Evolutionary conservation across 306 rosid species (phyloP).

Genomic region (barrel medic (Medicago truncatula)): MtrunA17r5.0-ANR NC_053045.1:51882501-51883000

Average conservation of each 20-base stretch:
- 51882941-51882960: conserved; percentile 10
- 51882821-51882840: conserved; percentile 17
- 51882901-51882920: conserved; percentile 14
- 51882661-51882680: conserved; percentile 87
- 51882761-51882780: conserved; percentile 6
- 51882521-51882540: conserved; percentile 75
- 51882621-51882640: conserved; percentile 99
- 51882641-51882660: conserved; percentile 82
- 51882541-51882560: conserved; percentile 30
- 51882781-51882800: background rate
- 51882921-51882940: background rate
- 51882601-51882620: conserved; percentile 75
- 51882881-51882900: too few relatives aligned
- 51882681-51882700: conserved; percentile 83
- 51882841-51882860: background rate
- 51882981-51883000: conserved; percentile 17
- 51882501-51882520: conserved; percentile 94
- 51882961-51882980: too few relatives aligned
- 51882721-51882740: conserved; percentile 90
- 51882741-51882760: conserved; percentile 32
- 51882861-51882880: background rate
- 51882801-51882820: conserved; percentile 28
- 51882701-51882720: conserved; percentile 89
- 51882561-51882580: conserved; percentile 31
- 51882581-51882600: conserved; percentile 12